Conservation (phyloP, 2,329 filamentous ascomycete species). For the Boeremia exigua region DNA sequence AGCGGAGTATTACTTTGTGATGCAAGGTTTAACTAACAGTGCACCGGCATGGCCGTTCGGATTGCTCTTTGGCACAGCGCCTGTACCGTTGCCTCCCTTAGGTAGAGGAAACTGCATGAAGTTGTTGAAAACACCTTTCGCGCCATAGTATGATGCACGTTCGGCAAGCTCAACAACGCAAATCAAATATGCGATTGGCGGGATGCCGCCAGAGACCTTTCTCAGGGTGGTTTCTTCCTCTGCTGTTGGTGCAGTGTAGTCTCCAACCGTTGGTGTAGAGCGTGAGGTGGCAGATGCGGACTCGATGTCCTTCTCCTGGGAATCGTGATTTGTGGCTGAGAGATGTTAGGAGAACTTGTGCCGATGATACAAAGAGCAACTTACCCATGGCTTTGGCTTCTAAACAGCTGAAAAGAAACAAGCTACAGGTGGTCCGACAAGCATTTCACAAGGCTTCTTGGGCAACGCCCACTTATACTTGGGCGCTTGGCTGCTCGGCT, state of each 20-base stretch:
- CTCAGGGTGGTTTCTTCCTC: conserved; percentile 56
- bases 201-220: conserved; percentile 59
- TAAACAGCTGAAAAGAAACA: neutral
- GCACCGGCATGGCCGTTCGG: conserved; percentile 58
- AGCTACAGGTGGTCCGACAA: conserved; percentile 6
- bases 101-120: conserved; percentile 68
- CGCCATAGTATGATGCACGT: conserved; percentile 66
- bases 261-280: neutral
- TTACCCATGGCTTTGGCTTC: conserved; percentile 4
- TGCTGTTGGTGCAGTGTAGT: conserved; percentile 48
- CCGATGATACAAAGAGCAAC: too few relatives aligned
- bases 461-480: conserved; percentile 9
- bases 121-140: conserved; percentile 63
- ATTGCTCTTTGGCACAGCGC: conserved; percentile 38
- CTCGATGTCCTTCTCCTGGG: conserved; percentile 9
- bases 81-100: conserved; percentile 43
- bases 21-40: conserved; percentile 36
- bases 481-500: conserved; percentile 6
- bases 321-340: neutral
- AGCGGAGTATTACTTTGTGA: neutral
- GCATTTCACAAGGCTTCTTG: conserved; percentile 14
- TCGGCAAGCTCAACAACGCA: conserved; percentile 67
- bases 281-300: conserved; percentile 10
- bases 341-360: neutral
- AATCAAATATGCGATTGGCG: conserved; percentile 61